Base-by-base conservation (phyloP, 2,329 filamentous ascomycete species). In the Pleomassaria siparia region DNA sequence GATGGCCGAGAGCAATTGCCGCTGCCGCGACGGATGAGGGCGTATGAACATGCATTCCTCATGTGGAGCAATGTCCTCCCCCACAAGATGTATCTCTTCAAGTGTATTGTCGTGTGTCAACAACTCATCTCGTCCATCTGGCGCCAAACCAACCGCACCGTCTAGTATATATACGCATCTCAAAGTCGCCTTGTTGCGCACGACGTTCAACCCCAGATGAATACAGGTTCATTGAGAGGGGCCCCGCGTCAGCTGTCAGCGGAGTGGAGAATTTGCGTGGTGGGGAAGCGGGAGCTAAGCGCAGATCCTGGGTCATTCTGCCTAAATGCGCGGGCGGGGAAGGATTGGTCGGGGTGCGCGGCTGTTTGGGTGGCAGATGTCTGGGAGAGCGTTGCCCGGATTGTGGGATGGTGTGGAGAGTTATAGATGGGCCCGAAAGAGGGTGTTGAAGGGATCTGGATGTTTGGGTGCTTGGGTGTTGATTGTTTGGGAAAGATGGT, bases 231-330 rank as follows among this genome's bases (percentile, higher is more conserved):
- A n/a, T n/a, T n/a, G n/a, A n/a, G n/a, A n/a, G n/a, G n/a, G n/a
- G n/a, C 22, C 25, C n/a, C 37, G 18, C 25, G 15, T 7, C n/a
- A 28, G 25, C 26, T 28, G 25, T 10, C 24, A n/a, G n/a, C n/a
- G n/a, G n/a, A n/a, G n/a, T n/a, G n/a, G 16, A 40, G 21, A 36
- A 21, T 20, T 24, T 16, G 13, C 25, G 18, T 35, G 35, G 46
- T 39, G 25, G 35, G 42, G 40, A 40, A 21, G 15, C 44, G 41
- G 46, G 46, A 30, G 36, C 41, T 41, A 44, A 26, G 18, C 12
- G 40, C 30, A 40, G 46, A 44, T 49, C 46, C 22, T 18, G 5
- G 13, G 35, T n/a, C n/a, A 24, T 49, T 49, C 30, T 44, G 46
- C 41, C 46, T 49, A 49, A 49, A 44, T 44, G 16, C 20, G 25